Evolutionary conservation across 176 grass and related monocot genomes (phyloP).

Genomic region (Musa schizocarpa): DNA sequence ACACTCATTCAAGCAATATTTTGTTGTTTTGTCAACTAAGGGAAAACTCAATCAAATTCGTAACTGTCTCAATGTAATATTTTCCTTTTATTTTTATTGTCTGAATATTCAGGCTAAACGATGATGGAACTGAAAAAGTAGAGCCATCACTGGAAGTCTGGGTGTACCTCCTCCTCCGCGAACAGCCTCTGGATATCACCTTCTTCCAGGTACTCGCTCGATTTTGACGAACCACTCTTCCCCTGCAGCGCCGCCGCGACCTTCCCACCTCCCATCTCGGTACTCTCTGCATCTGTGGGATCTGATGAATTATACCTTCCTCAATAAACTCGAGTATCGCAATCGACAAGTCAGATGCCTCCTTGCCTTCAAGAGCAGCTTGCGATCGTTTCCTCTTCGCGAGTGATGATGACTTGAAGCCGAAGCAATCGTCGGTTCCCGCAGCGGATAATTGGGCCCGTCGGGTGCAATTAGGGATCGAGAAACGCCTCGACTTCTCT

Average conservation of each 20-base stretch:
- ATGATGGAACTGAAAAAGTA: too few species aligned
- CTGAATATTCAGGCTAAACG: too few species aligned
- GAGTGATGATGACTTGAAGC: not conserved
- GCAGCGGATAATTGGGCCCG: too few species aligned
- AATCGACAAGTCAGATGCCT: not conserved
- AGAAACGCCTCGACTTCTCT: not conserved
- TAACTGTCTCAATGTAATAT: too few species aligned
- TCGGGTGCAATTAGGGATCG: too few species aligned
- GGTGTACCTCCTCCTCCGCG: conserved; percentile 72
- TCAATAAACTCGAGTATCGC: not conserved
- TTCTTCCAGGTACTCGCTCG: conserved; percentile 3
- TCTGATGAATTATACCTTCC: too few species aligned
- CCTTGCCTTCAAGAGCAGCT: not conserved
- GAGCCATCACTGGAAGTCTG: conserved; percentile 43
- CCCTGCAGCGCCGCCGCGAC: conserved; percentile 11
- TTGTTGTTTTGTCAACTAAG: too few species aligned
- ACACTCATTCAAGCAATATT: too few species aligned
- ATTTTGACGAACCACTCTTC: conserved; percentile 6
- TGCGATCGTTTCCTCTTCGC: not conserved
- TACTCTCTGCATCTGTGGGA: not conserved
- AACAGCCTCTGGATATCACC: not conserved
- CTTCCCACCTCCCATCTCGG: conserved; percentile 8
- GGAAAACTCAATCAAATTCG: too few species aligned
- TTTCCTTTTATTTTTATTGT: too few species aligned
- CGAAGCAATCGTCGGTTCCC: not conserved